Percentiles rank a stretch among this genome's conserved stretches.
These are phyloP conservation scores for Euphorbia schlechtendalii DNA, from an alignment of 441 rosid species.

Conservation along the genomic window DNA sequence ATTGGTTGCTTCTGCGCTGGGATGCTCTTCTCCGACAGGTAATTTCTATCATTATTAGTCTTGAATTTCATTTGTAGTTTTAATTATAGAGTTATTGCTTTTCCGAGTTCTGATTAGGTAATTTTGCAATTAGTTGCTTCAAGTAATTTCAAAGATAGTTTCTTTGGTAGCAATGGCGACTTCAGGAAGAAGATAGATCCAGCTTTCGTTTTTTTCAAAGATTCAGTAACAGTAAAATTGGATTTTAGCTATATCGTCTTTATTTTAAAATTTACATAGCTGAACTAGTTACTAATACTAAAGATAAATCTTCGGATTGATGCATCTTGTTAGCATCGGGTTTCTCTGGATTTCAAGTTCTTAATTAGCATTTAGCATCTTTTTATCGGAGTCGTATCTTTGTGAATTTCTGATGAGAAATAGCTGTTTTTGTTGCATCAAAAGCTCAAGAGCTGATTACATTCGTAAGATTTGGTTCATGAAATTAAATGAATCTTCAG, in stretches of 20 bases:
- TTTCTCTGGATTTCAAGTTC: background rate
- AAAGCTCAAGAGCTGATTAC: background rate
- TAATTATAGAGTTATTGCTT: background rate
- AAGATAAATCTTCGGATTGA: background rate
- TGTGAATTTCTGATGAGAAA: background rate
- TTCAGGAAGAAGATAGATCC: conserved; percentile 14
- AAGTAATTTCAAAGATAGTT: background rate
- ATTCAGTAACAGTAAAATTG: conserved; percentile 6
- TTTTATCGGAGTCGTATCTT: no score
- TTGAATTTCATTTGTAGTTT: background rate
- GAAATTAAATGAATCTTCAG: background rate
- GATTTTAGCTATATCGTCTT: background rate
- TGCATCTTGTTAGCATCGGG: no score
- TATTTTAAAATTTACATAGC: background rate
- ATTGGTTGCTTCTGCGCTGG: conserved; percentile 86
- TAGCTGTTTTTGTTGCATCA: background rate
- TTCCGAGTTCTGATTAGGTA: background rate
- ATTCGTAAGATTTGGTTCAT: background rate
- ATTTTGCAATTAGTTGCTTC: background rate
- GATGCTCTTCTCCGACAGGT: conserved; percentile 84
- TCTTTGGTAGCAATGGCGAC: background rate
- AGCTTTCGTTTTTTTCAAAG: conserved; percentile 9
- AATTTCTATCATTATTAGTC: conserved; percentile 16
- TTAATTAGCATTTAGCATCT: background rate
- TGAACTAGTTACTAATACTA: background rate